Evolutionary conservation across 257 asterid genomes (phyloP), one percentile per base, ranked within the genome.

Genomic region (Solanum medicagineum): DNA sequence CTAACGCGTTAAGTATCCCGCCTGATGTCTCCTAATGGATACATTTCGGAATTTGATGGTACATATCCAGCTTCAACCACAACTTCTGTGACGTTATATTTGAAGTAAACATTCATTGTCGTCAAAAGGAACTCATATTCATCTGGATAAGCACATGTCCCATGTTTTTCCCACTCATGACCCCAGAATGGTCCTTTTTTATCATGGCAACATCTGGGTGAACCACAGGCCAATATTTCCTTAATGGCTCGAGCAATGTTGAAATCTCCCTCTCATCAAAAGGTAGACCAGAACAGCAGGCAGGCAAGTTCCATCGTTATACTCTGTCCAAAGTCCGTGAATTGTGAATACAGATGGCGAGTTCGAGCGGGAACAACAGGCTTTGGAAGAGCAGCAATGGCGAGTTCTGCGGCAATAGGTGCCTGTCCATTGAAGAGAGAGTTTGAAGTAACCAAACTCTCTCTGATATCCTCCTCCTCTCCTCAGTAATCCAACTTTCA

Each of bases 251-350:
- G 49, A 40, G 89, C 95, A 94, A 86, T 77, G 95, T 81, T 62
- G 96, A 90, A 86, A 95, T 73, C 99, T 94, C 93, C 86, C 87
- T 93, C 74, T 80, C 85, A 83, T 93, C 91, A 88, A 93, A 95
- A 77, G 59, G 87, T 89, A 89, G 88, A 84, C 95, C 94, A n/a
- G 75, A 73, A 86, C 99, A 95, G 85, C 99, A 94, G 66, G 97
- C 54, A 55, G 99, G 99, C 99, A 94, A n/a, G 93, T 88, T 85
- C 99, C 99, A 82, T 95, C 99, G 85, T 95, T 93, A 86, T 95
- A 95, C 85, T 95, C 97, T 42, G 95, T 80, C 99, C 99, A 95
- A 47, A 95, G 97, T 86, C 99, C 99, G 91, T 95, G 99, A 83
- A 95, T 94, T 45, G 99, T 94, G 90, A 95, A 95, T 77, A 90